Evolutionary conservation across 2,329 filamentous ascomycete genomes (phyloP), one percentile per base, ranked within the genome.

Genomic region (Sarocladium brachiariae): DNA sequence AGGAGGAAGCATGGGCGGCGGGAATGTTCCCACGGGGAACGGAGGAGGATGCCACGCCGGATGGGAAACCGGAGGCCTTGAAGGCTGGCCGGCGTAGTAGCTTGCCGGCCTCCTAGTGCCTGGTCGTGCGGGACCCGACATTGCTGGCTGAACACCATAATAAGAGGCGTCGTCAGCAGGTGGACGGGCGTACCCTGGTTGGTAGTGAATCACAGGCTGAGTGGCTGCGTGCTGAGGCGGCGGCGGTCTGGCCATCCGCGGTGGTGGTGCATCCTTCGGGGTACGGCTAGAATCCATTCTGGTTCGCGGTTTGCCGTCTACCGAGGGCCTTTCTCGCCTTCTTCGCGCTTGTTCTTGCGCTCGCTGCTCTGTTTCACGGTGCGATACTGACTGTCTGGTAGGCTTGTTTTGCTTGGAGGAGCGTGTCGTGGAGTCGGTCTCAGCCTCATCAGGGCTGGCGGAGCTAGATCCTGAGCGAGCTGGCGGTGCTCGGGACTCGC

Each of bases 381-480:
- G 52, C 27, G 30, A 49, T 47, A 52, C 27, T 10, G 51, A 31
- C 30, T 55, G 43, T 25, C 33, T 47, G 5, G 9, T 10, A 4
- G 43, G 43, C 11, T 54, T 58, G 10, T 65, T 58, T 30, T 58
- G 57, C 34, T 63, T 64, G 18, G 58, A 54, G 4, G 68, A 65
- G 25, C 71, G 71, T 33, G 67, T 62, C 14, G 70, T 73, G 35
- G 71, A 65, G 57, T 76, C 70, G 46, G 72, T 70, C 4, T 47
- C 43, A n/a, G 43, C 16, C 16, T 47, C 43, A 19, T 31, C 27
- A 10, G 33, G 24, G 19, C 43, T 33, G 27, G 43, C 43, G 21
- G 43, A 47, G 16, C 43, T 47, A 4, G 43, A 47, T 3, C 43
- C 43, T 7, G 43, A 47, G 19, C 24, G 24, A 9, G n/a, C 43